Percentiles rank a stretch among this genome's conserved stretches.
phyloP scores from a whole-genome alignment of 2,329 filamentous ascomycete genomes.

The Diaporthe ampelina region DNA sequence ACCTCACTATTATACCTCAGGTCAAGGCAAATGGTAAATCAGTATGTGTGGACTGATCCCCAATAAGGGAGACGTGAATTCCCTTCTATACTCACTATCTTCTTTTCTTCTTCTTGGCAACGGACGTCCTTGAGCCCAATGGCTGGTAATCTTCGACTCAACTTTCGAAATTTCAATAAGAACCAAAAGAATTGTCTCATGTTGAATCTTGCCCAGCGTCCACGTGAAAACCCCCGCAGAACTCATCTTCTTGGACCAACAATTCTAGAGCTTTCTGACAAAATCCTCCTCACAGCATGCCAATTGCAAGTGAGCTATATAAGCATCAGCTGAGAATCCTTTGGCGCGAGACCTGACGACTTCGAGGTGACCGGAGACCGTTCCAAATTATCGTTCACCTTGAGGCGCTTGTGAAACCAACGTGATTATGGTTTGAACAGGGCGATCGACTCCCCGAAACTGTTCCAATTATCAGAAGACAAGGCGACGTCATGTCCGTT shows the following conservation, averaged over 20 bases:
- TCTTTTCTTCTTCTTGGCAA: background rate
- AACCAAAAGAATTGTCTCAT: background rate
- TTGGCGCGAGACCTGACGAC: background rate
- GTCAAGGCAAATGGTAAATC: background rate
- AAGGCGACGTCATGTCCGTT: conserved; percentile 51
- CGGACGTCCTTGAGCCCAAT: too few species aligned
- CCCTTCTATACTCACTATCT: background rate
- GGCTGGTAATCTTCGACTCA: background rate
- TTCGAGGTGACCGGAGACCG: background rate
- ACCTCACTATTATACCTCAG: background rate
- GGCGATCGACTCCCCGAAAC: conserved; percentile 50
- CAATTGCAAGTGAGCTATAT: background rate
- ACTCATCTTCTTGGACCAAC: background rate
- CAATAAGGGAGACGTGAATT: background rate
- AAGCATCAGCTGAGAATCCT: background rate
- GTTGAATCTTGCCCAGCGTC: background rate
- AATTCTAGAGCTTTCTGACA: background rate
- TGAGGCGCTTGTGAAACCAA: background rate
- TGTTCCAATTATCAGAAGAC: conserved; percentile 53
- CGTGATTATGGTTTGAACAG: conserved; percentile 42
- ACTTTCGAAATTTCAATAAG: background rate
- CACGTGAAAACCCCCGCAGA: background rate
- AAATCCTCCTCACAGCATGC: background rate
- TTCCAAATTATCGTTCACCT: background rate
- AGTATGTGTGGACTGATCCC: background rate